Conservation (phyloP, 805 yeast genomes). For the Crinitomyces ghanaensis region DNA sequence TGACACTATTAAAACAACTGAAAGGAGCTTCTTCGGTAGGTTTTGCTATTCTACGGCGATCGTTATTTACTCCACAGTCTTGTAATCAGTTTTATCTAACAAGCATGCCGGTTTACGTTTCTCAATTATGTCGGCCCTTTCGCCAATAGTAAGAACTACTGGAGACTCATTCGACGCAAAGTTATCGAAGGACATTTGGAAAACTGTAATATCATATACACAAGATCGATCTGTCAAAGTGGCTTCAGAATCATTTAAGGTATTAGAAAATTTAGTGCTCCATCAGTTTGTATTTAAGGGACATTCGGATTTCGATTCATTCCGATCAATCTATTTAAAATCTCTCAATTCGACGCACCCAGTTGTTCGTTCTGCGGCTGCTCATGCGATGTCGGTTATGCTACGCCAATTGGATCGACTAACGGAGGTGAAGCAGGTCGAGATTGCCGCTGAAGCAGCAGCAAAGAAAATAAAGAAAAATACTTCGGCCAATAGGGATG, state of each 20-base stretch:
- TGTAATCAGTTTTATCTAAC: not conserved
- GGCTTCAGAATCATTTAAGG: constrained; percentile 22
- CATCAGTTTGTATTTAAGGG: constrained; percentile 17
- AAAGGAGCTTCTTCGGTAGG: constrained; percentile 17
- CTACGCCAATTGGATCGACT: constrained; percentile 12
- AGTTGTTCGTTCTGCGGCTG: constrained; percentile 22
- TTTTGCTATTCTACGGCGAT: not conserved
- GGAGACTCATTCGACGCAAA: constrained; percentile 25
- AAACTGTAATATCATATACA: constrained; percentile 18
- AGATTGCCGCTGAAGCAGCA: constrained; percentile 7
- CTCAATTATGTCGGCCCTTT: constrained; percentile 16
- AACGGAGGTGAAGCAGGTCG: constrained; percentile 9
- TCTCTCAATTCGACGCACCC: constrained; percentile 17
- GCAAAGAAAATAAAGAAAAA: constrained; percentile 1
- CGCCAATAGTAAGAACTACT: constrained; percentile 14
- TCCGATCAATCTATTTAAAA: constrained; percentile 16
- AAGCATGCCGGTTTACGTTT: constrained; percentile 20
- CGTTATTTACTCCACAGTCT: not conserved
- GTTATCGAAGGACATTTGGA: constrained; percentile 23
- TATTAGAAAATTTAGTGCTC: constrained; percentile 18
- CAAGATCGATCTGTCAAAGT: constrained; percentile 22
- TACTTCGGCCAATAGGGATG: constrained; percentile 8
- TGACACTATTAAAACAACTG: constrained; percentile 19
- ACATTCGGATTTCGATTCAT: constrained; percentile 20
- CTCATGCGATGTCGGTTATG: constrained; percentile 21